Evolutionary conservation across 768 basidiomycete genomes (phyloP).

Genomic region (Gloeophyllum trabeum): DNA sequence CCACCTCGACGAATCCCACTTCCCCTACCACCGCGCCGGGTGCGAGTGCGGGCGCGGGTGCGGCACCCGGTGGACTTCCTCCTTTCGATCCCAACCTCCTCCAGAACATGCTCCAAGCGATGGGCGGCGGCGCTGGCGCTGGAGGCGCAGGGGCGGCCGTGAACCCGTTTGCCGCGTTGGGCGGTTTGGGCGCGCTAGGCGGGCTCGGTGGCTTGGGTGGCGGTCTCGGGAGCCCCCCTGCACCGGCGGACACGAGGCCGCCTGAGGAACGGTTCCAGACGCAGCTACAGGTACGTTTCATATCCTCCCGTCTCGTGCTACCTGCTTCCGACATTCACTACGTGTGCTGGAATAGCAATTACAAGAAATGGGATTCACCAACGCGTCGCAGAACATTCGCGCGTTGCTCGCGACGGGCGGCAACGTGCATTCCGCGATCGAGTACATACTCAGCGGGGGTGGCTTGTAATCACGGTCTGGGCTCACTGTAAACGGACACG

Average conservation of each 20-base stretch:
- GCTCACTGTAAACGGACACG: too few relatives aligned
- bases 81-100: not conserved
- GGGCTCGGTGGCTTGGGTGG: slow-evolving; percentile 17
- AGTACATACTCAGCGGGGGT: slow-evolving; percentile 81
- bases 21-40: not conserved
- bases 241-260: slow-evolving; percentile 58
- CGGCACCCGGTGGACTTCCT: not conserved
- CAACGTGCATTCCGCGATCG: slow-evolving; percentile 85
- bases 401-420: slow-evolving; percentile 89
- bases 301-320: not conserved
- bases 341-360: slow-evolving; percentile 49
- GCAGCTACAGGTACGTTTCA: slow-evolving; percentile 53
- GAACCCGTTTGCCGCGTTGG: not conserved
- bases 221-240: slow-evolving; percentile 18
- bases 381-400: slow-evolving; percentile 82
- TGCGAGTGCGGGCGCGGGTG: slow-evolving; percentile 14
- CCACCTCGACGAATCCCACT: too few relatives aligned
- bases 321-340: slow-evolving; percentile 1
- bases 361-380: slow-evolving; percentile 90
- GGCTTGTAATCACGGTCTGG: too few relatives aligned
- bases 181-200: slow-evolving; percentile 10
- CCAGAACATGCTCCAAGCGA: not conserved
- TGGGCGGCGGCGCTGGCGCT: not conserved
- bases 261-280: slow-evolving; percentile 91
- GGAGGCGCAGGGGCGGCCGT: not conserved